A percentile compares a stretch with the other conserved stretches of the same genome.
Evolutionary conservation across 78 protist genomes (phyloP).

Genomic region (Pigoraptor vietnamica): DNA sequence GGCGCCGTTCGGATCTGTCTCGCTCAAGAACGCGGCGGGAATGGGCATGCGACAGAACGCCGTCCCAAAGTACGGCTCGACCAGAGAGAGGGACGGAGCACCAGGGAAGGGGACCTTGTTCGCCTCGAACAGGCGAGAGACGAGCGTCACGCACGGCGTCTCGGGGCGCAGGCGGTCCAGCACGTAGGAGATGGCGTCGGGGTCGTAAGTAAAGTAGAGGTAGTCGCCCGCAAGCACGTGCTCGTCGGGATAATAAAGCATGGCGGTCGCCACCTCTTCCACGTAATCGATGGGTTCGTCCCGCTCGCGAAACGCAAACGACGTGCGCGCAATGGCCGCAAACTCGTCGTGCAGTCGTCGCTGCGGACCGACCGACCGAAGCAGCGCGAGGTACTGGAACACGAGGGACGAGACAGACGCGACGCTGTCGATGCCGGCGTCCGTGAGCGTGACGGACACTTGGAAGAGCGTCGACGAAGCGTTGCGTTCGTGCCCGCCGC

Average conservation of each 20-base stretch:
- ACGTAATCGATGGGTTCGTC: constrained; percentile 15
- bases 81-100: not conserved
- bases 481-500: constrained; percentile 15
- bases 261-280: not conserved
- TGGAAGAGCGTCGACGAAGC: not conserved
- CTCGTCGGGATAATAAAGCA: constrained; percentile 24
- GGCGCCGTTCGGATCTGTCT: not conserved
- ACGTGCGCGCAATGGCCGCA: not conserved
- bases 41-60: not conserved
- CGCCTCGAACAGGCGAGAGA: not conserved
- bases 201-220: constrained; percentile 14
- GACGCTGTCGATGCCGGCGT: not conserved
- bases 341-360: not conserved
- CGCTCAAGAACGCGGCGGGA: not conserved
- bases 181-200: not conserved
- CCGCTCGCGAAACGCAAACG: constrained; percentile 21
- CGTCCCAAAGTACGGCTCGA: not conserved
- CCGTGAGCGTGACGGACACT: not conserved
- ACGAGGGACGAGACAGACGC: not conserved
- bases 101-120: not conserved
- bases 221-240: constrained; percentile 10
- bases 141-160: not conserved
- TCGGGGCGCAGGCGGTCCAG: not conserved
- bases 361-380: not conserved
- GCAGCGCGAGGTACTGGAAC: not conserved